These are phyloP conservation scores for Helianthus tuberosus DNA, from an alignment of 129 eudicot species.

Conservation along the genomic window DNA sequence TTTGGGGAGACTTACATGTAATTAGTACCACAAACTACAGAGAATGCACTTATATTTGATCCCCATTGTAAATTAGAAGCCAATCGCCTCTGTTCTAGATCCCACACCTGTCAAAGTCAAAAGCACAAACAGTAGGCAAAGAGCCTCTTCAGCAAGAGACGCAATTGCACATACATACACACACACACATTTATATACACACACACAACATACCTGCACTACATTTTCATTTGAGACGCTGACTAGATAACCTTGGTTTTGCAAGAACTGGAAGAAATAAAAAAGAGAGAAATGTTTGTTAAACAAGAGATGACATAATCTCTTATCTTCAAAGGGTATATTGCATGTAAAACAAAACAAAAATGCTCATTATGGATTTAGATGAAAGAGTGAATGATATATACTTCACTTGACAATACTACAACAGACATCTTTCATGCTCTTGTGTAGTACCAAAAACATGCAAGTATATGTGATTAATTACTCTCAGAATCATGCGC, in stretches of 20 bases:
- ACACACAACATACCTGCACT: constrained; percentile 66
- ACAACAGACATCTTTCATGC: constrained; percentile 6
- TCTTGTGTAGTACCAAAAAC: constrained; percentile 14
- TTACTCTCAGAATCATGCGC: constrained; percentile 1
- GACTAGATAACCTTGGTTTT: constrained; percentile 85
- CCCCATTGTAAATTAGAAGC: constrained; percentile 74
- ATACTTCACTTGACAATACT: background rate
- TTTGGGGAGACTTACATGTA: constrained; percentile 62
- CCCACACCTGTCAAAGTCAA: constrained; percentile 74
- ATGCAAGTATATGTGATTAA: constrained; percentile 16
- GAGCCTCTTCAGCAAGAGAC: constrained; percentile 15
- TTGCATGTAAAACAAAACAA: constrained; percentile 20
- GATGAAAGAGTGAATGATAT: constrained; percentile 7
- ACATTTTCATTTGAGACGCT: constrained; percentile 78
- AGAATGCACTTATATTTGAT: constrained; percentile 84
- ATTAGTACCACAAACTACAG: constrained; percentile 60
- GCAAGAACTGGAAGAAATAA: constrained; percentile 60
- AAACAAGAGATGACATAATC: constrained; percentile 9
- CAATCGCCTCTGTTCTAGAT: constrained; percentile 67
- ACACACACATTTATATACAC: background rate
- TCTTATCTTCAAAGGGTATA: background rate
- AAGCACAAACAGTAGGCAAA: constrained; percentile 23
- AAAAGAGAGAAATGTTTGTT: constrained; percentile 29
- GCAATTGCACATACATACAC: constrained; percentile 4
- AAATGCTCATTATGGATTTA: background rate